Percentiles rank a stretch among this genome's conserved stretches.
Evolutionary conservation across 257 asterid genomes (phyloP).

Genomic region (Scutellaria barbata): DNA sequence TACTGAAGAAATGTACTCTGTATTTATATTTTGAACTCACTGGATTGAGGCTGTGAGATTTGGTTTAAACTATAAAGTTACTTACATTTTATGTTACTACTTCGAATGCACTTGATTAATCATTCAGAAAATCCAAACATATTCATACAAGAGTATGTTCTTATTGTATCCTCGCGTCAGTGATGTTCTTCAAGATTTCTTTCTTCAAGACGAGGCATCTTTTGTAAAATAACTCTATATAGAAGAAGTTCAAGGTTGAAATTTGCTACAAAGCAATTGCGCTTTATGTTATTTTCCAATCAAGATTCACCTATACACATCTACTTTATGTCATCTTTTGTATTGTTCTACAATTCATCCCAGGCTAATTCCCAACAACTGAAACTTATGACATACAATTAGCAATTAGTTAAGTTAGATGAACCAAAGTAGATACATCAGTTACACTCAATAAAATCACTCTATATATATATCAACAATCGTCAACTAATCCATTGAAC

Average conservation of each 20-base stretch:
- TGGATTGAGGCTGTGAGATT: background rate
- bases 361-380: constrained; percentile 54
- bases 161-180: background rate
- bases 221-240: background rate
- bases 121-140: too few relatives aligned
- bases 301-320: constrained; percentile 39
- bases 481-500: background rate
- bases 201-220: background rate
- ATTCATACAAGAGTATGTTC: too few relatives aligned
- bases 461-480: constrained; percentile 25
- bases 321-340: constrained; percentile 27
- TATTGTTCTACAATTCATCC: constrained; percentile 25
- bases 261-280: background rate
- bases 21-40: background rate
- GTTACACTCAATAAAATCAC: background rate
- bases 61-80: too few relatives aligned
- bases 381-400: constrained; percentile 26
- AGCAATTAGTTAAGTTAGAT: constrained; percentile 1
- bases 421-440: constrained; percentile 32
- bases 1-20: constrained; percentile 25
- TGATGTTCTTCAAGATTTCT: too few relatives aligned
- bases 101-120: too few relatives aligned
- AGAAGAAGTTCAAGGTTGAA: background rate
- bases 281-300: constrained; percentile 28
- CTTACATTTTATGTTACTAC: too few relatives aligned